Percentiles rank a stretch among this genome's conserved stretches.
phyloP scores from a whole-genome alignment of 139 green algal genomes.

The Pedinophyceae sp. region DNA sequence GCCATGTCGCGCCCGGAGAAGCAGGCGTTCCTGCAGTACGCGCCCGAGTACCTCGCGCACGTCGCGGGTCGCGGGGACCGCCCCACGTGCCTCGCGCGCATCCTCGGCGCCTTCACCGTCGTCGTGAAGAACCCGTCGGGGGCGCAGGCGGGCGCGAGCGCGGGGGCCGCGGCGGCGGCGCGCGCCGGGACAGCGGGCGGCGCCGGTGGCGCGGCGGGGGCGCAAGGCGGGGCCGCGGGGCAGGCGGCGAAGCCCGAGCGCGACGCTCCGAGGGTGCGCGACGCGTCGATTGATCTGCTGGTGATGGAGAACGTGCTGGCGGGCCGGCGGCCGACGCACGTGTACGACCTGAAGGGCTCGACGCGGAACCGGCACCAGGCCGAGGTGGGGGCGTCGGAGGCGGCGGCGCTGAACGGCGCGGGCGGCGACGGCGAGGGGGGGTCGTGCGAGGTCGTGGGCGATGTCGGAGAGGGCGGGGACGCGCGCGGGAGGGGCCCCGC shows the following conservation, averaged over 20 bases:
- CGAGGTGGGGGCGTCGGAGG: background rate
- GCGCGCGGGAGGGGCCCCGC: too few relatives aligned
- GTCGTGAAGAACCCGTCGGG: too few relatives aligned
- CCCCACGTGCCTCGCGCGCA: constrained; percentile 73
- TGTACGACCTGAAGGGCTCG: constrained; percentile 91
- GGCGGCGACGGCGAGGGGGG: background rate
- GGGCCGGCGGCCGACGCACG: constrained; percentile 33
- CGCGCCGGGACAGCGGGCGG: constrained; percentile 8
- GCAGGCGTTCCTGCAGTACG: constrained; percentile 16
- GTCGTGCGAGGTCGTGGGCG: background rate
- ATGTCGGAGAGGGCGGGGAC: background rate
- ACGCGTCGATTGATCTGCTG: constrained; percentile 56
- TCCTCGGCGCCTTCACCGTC: constrained; percentile 80
- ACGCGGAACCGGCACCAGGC: constrained; percentile 28
- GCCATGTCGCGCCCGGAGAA: constrained; percentile 8
- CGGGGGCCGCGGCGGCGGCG: constrained; percentile 6
- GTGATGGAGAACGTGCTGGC: constrained; percentile 95
- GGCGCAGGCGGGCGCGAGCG: constrained; percentile 3
- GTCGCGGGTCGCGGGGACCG: constrained; percentile 16
- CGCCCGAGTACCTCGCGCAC: constrained; percentile 74
- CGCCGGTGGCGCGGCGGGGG: background rate
- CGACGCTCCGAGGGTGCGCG: constrained; percentile 15
- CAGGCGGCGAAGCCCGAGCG: constrained; percentile 6
- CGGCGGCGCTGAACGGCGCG: background rate
- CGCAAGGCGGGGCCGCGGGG: constrained; percentile 1